Base-by-base conservation (phyloP, 495 filamentous ascomycete species). In the Immersiella caudata region DNA sequence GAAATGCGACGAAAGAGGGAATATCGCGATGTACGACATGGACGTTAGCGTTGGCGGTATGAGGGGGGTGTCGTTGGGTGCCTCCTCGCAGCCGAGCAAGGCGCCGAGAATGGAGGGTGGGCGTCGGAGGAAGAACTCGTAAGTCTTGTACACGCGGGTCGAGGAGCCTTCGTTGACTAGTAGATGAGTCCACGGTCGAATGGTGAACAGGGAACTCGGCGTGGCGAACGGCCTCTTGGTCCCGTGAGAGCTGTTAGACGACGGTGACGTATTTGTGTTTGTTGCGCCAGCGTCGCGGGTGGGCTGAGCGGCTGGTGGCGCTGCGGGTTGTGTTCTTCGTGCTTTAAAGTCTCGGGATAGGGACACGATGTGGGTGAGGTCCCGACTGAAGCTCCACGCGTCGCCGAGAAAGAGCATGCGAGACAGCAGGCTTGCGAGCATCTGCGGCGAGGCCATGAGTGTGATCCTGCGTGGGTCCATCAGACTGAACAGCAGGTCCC, bases 1-100 rank as follows among this genome's bases (percentile, higher is more conserved):
- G 62, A 83, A 77, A 66, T 84, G 81, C 2, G 69, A 67, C 6
- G 71, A 67, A 33, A 79, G 72, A 1, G 82, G 82, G 64, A 83
- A 85, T 52, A 83, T 79, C 65, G 79, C 80, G 51, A 85, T 76
- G 68, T 84, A 84, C 46, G 76, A 78, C 46, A 85, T 66, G 35
- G 81, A 78, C 35, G 74, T 71, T 22, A 84, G 60, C 16, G 78
- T 76, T 0, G 70, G 55, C 0, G 76, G 78, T 9, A 82, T 62
- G 24, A 80, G 76, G 0, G 73, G 68, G 22, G 16, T 57, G 64
- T 75, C 61, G 67, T 76, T 74, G 27, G 76, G 76, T 7, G 67
- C 59, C 49, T 75, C 75, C 14, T 76, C 73, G 55, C 70, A 71
- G 4, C 76, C 79, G 36, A 82, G 75, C 9, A 82, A 73, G 0